Evolutionary conservation across 2,329 filamentous ascomycete species (phyloP), one percentile per base, ranked within the genome.

Genomic region (Fusarium sp.): DNA sequence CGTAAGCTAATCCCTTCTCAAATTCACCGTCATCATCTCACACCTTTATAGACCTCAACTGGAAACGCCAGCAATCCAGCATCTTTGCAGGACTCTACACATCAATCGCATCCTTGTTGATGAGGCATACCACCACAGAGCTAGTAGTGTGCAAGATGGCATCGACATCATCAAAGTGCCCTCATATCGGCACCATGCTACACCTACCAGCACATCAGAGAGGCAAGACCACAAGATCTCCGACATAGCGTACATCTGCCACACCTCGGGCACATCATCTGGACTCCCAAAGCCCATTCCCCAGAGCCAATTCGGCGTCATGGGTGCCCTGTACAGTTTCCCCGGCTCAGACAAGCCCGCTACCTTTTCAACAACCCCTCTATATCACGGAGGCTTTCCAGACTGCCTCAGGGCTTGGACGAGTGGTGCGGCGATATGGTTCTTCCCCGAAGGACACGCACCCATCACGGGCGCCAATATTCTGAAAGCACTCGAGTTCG

Each of bases 311-410:
- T 90, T 7, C 76, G 83, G 78, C 10, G 84, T 81, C 4, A 79
- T 86, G 4, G 82, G 81, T 3, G 83, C 84, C 0, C 76, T 88
- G 1, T 85, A 85, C 7, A 72, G 72, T 3, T 79, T 88, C 8
- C 61, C 68, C 0, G 62, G 72, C 5, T 70, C 73, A 0, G 38
- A 67, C 1, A 47, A 74, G 4, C 69, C 75, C 3, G 82, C 85
- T 0, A 88, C 85, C 0, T 89, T 89, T 64, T 87, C 86, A 0
- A 88, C 86, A 0, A 90, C 87, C 3, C 87, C 88, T 0, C 76
- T 90, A 0, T 90, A 88, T 61, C 86, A 89, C 64, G 88, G 87
- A 2, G 88, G 87, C 0, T 79, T 88, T 8, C 85, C 87, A 1
- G 88, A 90, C 69, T 79, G 84, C 19, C 83, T 89, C 41, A 77